Base-by-base conservation (phyloP, 2,329 filamentous ascomycete species). In the Cercospora sp. region DNA sequence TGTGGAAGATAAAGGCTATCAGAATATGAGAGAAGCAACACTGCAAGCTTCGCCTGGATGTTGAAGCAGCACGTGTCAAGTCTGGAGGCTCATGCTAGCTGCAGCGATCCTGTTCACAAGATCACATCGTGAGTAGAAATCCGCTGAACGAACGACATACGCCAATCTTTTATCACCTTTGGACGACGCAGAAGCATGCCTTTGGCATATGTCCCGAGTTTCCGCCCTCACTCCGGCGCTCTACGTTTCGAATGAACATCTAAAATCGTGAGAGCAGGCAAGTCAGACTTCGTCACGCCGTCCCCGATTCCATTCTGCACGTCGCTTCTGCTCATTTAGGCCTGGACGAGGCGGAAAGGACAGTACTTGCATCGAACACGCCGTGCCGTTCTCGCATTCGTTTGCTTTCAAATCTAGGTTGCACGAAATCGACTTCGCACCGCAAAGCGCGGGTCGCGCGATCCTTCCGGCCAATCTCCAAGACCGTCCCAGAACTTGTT, bases 371-470 rank as follows among this genome's bases (percentile, higher is more conserved):
- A 26, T 51, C 21, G 6, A 24, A 51, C 10, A 12, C 18, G 10
- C 18, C 18, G 45, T 21, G 45, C 21, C 49, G 49, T 53, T 53
- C 49, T 53, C 49, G 49, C 55, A 21, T 34, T 3, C 28, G 12
- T 24, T 40, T 49, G 60, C 60, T 62, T 62, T 45, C 37, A 45
- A 62, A 62, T 40, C 60, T 18, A n/a, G 5, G 37, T 62, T 30
- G 18, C 60, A 62, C 60, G n/a, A 43, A 30, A 13, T 40, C 21
- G 5, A 24, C 16, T 28, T 45, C 40, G 21, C 34, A 62, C 8
- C 34, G 8, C 24, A 40, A 13, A 7, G 2, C 0, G 28, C 18
- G 18, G 30, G 16, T 58, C n/a, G 9, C 6, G 1, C 8, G 40
- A 49, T 45, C 60, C 60, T 62, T 10, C 24, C 60, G 60, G n/a